phyloP scores from a whole-genome alignment of 169 alveolate species.

The Babesia bovis region DNA sequence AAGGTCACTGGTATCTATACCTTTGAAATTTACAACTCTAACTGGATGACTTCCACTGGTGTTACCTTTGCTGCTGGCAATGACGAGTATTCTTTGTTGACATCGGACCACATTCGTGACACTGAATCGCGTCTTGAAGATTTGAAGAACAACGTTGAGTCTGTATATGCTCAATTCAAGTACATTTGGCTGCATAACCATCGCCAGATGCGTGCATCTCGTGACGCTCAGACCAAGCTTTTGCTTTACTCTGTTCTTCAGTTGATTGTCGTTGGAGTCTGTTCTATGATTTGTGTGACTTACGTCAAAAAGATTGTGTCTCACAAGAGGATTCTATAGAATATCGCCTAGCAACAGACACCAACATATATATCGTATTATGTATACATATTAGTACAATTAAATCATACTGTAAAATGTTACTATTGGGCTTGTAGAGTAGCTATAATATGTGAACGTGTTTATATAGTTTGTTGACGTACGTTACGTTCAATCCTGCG shows the following conservation, averaged over 20 bases:
- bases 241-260: slow-evolving; percentile 57
- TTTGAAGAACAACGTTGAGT: slow-evolving; percentile 56
- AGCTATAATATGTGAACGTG: no score
- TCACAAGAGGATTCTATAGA: slow-evolving; percentile 50
- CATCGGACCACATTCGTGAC: slow-evolving; percentile 55
- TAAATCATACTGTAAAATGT: background rate
- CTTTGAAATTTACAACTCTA: slow-evolving; percentile 47
- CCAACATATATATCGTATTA: background rate
- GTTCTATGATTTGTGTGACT: slow-evolving; percentile 55
- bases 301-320: slow-evolving; percentile 67
- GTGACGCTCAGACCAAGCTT: slow-evolving; percentile 47
- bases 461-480: background rate
- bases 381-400: slow-evolving; percentile 17
- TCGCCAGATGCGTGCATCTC: slow-evolving; percentile 60
- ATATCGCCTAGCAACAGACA: slow-evolving; percentile 7
- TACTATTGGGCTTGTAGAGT: no score
- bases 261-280: slow-evolving; percentile 41
- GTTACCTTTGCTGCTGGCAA: slow-evolving; percentile 63
- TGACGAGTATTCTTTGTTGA: slow-evolving; percentile 65
- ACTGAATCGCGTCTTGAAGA: slow-evolving; percentile 36
- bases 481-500: slow-evolving; percentile 10
- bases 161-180: slow-evolving; percentile 63
- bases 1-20: slow-evolving; percentile 53
- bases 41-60: slow-evolving; percentile 64
- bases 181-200: slow-evolving; percentile 67